Evolutionary conservation across 164 flowering plant species (phyloP), one percentile per base, ranked within the genome.

Genomic region (Dillenia turbinata): DNA sequence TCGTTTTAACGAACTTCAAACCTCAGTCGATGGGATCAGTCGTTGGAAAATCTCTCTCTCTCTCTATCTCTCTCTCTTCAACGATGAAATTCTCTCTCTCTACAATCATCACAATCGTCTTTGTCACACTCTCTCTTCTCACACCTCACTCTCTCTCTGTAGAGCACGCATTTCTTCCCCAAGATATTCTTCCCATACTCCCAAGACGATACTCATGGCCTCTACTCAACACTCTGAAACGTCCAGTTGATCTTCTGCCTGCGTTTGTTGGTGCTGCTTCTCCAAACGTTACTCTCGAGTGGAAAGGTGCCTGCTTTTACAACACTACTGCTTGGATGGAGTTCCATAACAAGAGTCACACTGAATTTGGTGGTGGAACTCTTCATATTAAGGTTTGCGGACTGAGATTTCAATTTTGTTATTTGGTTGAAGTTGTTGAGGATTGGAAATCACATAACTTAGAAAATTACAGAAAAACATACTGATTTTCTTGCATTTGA

Each of bases 291-390:
- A 54, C 79, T 49, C 17, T 82, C 19, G 71, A 78, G n/a, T 94
- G 96, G 97, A 86, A 94, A 65, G 98, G 96, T 0, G 85, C 98
- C 43, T 94, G 98, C 71, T 94, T 94, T 49, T 86, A 84, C 50
- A 40, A 89, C 57, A 90, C 76, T 77, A 63, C 43, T 11, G 98
- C 97, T 55, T 87, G 96, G 92, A 67, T 94, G 85, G 95, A 89
- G 76, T 82, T 94, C 59, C 80, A 90, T 63, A 90, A 94, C 71
- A 82, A 84, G 47, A 77, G 64, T 55, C 84, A 85, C 4, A 77
- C 72, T 40, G 65, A 85, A 64, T 93, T 79, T 68, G 98, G 98
- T 13, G 98, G 98, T 3, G 98, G 97, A 0, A 94, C 95, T 9
- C 95, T 94, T 60, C 97, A 89, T 69, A 56, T 94, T 47, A 75